Conservation (phyloP, 1,284 basidiomycete genomes). For the Pseudozyma flocculosa region DNA sequence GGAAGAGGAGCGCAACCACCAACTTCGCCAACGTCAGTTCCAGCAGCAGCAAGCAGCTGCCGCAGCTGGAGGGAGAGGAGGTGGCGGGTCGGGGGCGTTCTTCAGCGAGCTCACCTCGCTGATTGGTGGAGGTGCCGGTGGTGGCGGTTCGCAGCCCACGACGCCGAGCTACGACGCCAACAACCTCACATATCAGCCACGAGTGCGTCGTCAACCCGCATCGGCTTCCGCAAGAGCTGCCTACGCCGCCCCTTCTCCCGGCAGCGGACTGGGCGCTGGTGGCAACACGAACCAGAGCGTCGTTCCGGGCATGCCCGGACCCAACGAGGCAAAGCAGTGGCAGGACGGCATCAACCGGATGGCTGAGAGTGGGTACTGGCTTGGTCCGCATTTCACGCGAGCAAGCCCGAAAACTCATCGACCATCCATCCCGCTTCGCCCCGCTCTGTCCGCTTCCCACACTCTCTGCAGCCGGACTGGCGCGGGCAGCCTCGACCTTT, state of each 20-base stretch:
- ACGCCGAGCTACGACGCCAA: conserved; percentile 39
- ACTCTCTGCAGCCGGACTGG: conserved; percentile 22
- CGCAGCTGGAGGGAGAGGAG: conserved; percentile 11
- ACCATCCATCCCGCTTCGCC: too few relatives aligned
- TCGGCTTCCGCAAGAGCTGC: conserved; percentile 3
- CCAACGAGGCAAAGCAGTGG: conserved; percentile 48
- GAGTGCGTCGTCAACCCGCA: conserved; percentile 13
- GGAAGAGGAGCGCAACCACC: conserved; percentile 33
- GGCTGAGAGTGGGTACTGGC: conserved; percentile 27
- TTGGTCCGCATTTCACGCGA: too few relatives aligned
- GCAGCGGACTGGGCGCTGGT: conserved; percentile 8
- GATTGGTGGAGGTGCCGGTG: not conserved
- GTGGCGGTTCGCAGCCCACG: not conserved
- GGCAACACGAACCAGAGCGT: too few relatives aligned
- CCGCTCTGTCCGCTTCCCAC: too few relatives aligned
- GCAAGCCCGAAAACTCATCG: too few relatives aligned
- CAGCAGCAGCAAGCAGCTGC: conserved; percentile 8
- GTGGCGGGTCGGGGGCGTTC: conserved; percentile 27
- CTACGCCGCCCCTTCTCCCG: conserved; percentile 3
- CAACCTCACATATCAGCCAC: conserved; percentile 42
- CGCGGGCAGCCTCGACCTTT: conserved; percentile 43
- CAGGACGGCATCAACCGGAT: conserved; percentile 48
- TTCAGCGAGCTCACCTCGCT: conserved; percentile 18
- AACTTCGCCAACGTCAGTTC: conserved; percentile 8
- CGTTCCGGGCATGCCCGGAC: conserved; percentile 38